Evolutionary conservation across 495 filamentous ascomycete species (phyloP), one percentile per base, ranked within the genome.

Genomic region (Ascodesmis nigricans): DNA sequence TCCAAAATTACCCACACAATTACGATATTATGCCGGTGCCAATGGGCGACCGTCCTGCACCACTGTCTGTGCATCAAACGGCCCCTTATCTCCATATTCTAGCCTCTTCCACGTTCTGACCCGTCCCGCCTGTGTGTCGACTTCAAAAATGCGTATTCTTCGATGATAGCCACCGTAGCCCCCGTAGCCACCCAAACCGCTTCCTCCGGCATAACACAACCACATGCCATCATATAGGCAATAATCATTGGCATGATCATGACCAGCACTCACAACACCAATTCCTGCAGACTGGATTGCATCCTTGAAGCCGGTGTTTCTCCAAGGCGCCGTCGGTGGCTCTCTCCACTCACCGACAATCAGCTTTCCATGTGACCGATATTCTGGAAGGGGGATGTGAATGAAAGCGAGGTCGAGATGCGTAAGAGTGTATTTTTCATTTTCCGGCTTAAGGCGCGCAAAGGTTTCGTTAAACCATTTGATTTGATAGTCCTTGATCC

Each of bases 331-430:
- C 0, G 83, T 95, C 6, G 78, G 67, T 3, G 60, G 55, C 51
- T 97, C 87, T 20, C 64, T 66, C 63, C 69, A 78, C 3, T 63
- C 47, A 2, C 78, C 82, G 10, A 74, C 63, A 22, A 63, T 58
- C 8, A 62, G 59, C 22, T 56, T 50, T 21, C 60, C 50, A 7
- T 55, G 39, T n/a, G 52, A 43, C 11, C 64, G 61, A 45, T 91
- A 92, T 53, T 97, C 87, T 0, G 84, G 83, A 9, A 97, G 61
- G 1, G 87, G 87, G 32, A 97, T 97, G 45, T 97, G 87, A 40
- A 95, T 90, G 49, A 97, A 97, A 0, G 90, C 83, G 55, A 95
- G 69, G 52, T 95, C 75, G 66, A 95, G 79, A 49, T 93, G 90
- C 38, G 82, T 75, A 49, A 82, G 76, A 0, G 75, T 71, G 54